Evolutionary conservation across 148 eudicot genomes (phyloP).

Genomic region (Tetragonia tetragonoides): DNA sequence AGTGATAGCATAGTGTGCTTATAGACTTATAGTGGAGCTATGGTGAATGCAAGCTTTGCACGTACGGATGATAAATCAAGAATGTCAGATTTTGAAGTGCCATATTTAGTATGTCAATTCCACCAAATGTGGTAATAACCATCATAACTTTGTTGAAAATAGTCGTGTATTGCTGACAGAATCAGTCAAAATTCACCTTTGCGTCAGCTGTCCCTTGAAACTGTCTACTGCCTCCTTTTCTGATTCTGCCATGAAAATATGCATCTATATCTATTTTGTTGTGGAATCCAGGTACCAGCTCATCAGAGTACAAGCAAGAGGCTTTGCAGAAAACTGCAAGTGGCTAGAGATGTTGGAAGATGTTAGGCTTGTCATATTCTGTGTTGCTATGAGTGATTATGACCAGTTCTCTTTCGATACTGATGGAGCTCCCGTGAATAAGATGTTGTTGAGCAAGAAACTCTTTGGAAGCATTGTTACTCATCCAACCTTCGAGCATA

Average conservation of each 20-base stretch:
- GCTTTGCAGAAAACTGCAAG: slow-evolving; percentile 81
- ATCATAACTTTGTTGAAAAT: too few relatives aligned
- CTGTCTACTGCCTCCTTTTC: too few relatives aligned
- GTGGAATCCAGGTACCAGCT: slow-evolving; percentile 70
- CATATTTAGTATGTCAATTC: too few relatives aligned
- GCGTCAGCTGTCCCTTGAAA: too few relatives aligned
- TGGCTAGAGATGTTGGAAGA: slow-evolving; percentile 98
- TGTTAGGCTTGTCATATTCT: slow-evolving; percentile 76
- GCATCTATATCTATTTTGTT: background rate
- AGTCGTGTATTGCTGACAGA: too few relatives aligned
- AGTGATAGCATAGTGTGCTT: too few relatives aligned
- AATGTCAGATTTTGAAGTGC: too few relatives aligned
- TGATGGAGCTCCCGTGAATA: slow-evolving; percentile 58
- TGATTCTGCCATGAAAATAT: background rate
- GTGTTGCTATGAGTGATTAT: slow-evolving; percentile 72
- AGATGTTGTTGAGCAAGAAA: slow-evolving; percentile 74
- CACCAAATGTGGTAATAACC: too few relatives aligned
- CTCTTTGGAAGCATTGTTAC: slow-evolving; percentile 77
- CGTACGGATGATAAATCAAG: too few relatives aligned
- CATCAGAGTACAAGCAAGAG: slow-evolving; percentile 84
- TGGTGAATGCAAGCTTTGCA: too few relatives aligned
- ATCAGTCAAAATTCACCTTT: too few relatives aligned
- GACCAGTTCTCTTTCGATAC: slow-evolving; percentile 52
- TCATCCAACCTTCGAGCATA: slow-evolving; percentile 78
- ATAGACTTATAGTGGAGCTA: too few relatives aligned